Evolutionary conservation across 768 basidiomycete species (phyloP).

Genomic region (Arthromyces matolae): DNA sequence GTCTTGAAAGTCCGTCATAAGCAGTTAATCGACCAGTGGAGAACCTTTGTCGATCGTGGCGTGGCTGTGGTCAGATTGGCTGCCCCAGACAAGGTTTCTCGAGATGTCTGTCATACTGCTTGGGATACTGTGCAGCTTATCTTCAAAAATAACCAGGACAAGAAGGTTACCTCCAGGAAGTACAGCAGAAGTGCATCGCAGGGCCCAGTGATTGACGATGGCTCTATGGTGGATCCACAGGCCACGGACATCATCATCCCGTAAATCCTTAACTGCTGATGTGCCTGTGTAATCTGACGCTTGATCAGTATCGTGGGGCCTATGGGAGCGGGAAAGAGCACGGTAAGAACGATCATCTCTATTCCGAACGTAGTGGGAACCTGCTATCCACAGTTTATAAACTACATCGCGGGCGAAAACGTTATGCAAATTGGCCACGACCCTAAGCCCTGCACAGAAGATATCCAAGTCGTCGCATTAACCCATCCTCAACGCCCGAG

Average conservation of each 20-base stretch:
- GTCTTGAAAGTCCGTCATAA: not conserved
- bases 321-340: slow-evolving; percentile 7
- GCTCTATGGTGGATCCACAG: not conserved
- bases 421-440: not conserved
- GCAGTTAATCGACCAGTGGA: slow-evolving; percentile 1
- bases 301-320: slow-evolving; percentile 1
- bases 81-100: not conserved
- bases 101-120: not conserved
- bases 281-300: not conserved
- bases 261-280: not conserved
- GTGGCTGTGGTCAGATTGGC: not conserved
- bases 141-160: not conserved
- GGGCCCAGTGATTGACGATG: no score
- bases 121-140: not conserved
- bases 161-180: no score
- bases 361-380: not conserved
- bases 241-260: slow-evolving; percentile 1
- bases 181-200: no score
- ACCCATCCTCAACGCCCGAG: not conserved
- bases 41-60: not conserved
- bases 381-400: slow-evolving; percentile 3
- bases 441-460: not conserved
- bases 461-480: not conserved
- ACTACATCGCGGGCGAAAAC: not conserved
- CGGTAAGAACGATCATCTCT: not conserved